These are phyloP conservation scores for Angomonas ambiguus DNA, from an alignment of 208 protist genomes.

Conservation along the genomic window DNA sequence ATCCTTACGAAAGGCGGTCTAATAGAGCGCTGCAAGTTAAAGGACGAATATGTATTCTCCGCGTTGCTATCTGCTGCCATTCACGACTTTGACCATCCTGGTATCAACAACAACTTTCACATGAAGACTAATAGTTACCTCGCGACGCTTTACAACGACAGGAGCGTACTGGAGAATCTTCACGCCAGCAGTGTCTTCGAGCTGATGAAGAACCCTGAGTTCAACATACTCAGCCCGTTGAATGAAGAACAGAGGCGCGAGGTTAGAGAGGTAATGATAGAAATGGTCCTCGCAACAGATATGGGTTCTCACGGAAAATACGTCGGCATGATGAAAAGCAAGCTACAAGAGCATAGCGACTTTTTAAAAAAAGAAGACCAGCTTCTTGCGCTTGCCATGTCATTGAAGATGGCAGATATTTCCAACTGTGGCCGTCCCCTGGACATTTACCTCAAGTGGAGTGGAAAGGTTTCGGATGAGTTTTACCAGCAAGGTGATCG, in stretches of 20 bases:
- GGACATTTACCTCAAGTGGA: slow-evolving; percentile 90
- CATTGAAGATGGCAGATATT: slow-evolving; percentile 94
- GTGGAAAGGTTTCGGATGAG: slow-evolving; percentile 87
- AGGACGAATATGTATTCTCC: slow-evolving; percentile 83
- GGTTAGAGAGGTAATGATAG: slow-evolving; percentile 85
- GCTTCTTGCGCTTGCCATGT: slow-evolving; percentile 80
- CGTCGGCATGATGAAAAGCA: slow-evolving; percentile 57
- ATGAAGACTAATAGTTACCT: slow-evolving; percentile 81
- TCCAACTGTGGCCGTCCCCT: slow-evolving; percentile 89
- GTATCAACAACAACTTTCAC: slow-evolving; percentile 93
- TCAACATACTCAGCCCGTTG: slow-evolving; percentile 83
- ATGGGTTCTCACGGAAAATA: slow-evolving; percentile 90
- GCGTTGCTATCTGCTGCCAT: slow-evolving; percentile 90
- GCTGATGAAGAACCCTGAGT: slow-evolving; percentile 80
- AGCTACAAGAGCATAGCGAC: slow-evolving; percentile 49
- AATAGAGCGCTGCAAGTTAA: slow-evolving; percentile 61
- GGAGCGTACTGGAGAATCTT: slow-evolving; percentile 94
- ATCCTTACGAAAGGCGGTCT: slow-evolving; percentile 76
- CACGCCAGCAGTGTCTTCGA: slow-evolving; percentile 90
- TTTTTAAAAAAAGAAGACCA: slow-evolving; percentile 83
- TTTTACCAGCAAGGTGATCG: slow-evolving; percentile 93
- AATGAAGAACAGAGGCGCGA: slow-evolving; percentile 73
- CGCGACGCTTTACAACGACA: slow-evolving; percentile 93
- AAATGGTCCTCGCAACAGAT: slow-evolving; percentile 94
- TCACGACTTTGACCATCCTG: slow-evolving; percentile 97